A percentile compares a stretch with the other conserved stretches of the same genome.
phyloP scores from a whole-genome alignment of 305 asterid genomes.

The Fraxinus angustifolia region DNA sequence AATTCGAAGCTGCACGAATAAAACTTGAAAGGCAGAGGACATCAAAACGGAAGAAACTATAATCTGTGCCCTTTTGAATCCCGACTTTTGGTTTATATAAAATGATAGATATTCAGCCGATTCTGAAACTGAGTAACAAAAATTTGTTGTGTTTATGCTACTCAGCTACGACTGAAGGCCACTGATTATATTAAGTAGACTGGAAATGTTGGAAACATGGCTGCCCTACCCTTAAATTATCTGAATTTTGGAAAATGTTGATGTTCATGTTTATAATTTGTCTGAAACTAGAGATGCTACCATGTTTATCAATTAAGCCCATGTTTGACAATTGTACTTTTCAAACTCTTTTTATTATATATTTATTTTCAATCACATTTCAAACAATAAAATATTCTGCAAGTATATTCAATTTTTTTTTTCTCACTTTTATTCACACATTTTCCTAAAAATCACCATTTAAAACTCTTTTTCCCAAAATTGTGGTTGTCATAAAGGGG shows the following conservation, averaged over 20 bases:
- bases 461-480: too few relatives aligned
- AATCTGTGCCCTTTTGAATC: not conserved
- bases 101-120: not conserved
- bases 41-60: slow-evolving; percentile 30
- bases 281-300: not conserved
- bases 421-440: too few relatives aligned
- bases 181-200: not conserved
- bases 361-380: too few relatives aligned
- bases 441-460: too few relatives aligned
- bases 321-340: too few relatives aligned
- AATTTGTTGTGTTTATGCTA: not conserved
- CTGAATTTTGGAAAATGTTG: not conserved
- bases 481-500: too few relatives aligned
- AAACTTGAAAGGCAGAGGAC: slow-evolving; percentile 38
- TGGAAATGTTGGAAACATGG: not conserved
- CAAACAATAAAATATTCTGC: too few relatives aligned
- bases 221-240: not conserved
- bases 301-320: not conserved
- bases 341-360: too few relatives aligned
- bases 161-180: not conserved
- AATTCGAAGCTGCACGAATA: slow-evolving; percentile 44
- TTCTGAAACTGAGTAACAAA: not conserved
- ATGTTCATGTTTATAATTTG: not conserved
- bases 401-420: too few relatives aligned
- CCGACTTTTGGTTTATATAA: slow-evolving; percentile 14